Conservation (phyloP, 176 grass and related monocot species). For the Oropetium thomaeum region DNA sequence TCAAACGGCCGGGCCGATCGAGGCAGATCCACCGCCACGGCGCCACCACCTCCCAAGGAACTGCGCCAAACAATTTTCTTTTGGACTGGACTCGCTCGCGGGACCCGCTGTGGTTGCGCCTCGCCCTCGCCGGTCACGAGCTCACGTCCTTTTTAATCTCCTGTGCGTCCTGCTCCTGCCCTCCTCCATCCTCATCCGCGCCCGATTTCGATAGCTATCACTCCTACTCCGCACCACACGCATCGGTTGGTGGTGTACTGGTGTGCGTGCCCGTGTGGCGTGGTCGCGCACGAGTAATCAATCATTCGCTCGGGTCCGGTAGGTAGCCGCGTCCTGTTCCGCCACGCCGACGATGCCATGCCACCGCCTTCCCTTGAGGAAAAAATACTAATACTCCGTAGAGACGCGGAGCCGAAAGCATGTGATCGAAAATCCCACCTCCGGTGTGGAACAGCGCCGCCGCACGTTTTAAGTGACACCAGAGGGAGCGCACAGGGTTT, state of each 20-base stretch:
- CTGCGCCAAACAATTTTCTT: too few species aligned
- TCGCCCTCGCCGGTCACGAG: neutral
- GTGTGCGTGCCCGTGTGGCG: neutral
- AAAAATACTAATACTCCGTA: too few species aligned
- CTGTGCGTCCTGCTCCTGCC: too few species aligned
- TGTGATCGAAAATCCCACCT: neutral
- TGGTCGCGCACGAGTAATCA: conserved; percentile 14
- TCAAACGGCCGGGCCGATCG: neutral
- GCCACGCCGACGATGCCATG: conserved; percentile 7
- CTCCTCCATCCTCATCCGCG: neutral
- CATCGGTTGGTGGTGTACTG: neutral
- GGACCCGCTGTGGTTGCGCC: neutral
- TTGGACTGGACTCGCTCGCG: too few species aligned
- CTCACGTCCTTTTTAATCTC: neutral
- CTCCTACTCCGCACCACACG: too few species aligned
- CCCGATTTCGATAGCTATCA: too few species aligned
- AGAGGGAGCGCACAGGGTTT: neutral
- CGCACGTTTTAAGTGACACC: conserved; percentile 25
- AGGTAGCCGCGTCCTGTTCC: neutral
- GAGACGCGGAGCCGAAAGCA: neutral
- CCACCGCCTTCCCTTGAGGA: too few species aligned
- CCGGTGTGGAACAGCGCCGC: neutral
- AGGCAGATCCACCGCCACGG: too few species aligned
- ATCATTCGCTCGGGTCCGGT: conserved; percentile 3
- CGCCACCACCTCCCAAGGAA: too few species aligned